Percentiles rank a stretch among this genome's conserved stretches.
These are phyloP conservation scores for Kalanchoe fedtschenkoi DNA, from an alignment of 164 flowering plant species.

Conservation along the genomic window DNA sequence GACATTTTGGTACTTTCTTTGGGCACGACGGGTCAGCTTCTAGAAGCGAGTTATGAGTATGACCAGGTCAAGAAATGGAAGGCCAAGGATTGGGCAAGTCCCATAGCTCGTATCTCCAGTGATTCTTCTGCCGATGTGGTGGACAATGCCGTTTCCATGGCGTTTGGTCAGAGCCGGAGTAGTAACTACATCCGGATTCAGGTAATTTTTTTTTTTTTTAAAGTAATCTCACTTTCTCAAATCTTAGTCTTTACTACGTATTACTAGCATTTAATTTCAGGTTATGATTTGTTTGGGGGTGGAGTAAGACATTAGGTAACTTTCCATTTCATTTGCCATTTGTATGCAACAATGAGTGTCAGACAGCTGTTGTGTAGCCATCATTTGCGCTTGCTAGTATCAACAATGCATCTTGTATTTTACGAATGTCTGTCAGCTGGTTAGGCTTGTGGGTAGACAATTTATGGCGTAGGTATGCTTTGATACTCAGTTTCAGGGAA, in stretches of 20 bases:
- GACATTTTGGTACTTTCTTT: constrained; percentile 74
- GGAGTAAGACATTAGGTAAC: too few species aligned
- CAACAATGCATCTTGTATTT: neutral
- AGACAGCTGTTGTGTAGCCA: too few species aligned
- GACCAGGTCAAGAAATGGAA: constrained; percentile 64
- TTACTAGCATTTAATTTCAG: neutral
- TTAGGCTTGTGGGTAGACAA: neutral
- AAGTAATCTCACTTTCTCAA: too few species aligned
- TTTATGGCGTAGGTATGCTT: neutral
- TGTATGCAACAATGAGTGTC: too few species aligned
- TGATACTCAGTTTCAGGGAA: neutral
- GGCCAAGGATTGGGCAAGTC: constrained; percentile 74
- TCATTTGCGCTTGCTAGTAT: neutral
- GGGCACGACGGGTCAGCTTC: constrained; percentile 62
- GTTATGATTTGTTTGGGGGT: neutral
- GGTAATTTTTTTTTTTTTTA: constrained; percentile 30
- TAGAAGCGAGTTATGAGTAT: constrained; percentile 48
- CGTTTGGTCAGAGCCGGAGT: constrained; percentile 63
- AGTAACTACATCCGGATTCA: constrained; percentile 78
- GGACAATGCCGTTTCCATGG: constrained; percentile 89
- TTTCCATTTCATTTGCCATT: too few species aligned
- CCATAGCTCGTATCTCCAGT: constrained; percentile 63
- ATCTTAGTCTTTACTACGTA: too few species aligned
- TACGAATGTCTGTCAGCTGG: neutral
- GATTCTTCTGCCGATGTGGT: constrained; percentile 76